Percentiles rank a stretch among this genome's conserved stretches.
These are phyloP conservation scores for Plasmodium ovale DNA, from an alignment of 169 alveolate species.

Conservation along the genomic window DNA sequence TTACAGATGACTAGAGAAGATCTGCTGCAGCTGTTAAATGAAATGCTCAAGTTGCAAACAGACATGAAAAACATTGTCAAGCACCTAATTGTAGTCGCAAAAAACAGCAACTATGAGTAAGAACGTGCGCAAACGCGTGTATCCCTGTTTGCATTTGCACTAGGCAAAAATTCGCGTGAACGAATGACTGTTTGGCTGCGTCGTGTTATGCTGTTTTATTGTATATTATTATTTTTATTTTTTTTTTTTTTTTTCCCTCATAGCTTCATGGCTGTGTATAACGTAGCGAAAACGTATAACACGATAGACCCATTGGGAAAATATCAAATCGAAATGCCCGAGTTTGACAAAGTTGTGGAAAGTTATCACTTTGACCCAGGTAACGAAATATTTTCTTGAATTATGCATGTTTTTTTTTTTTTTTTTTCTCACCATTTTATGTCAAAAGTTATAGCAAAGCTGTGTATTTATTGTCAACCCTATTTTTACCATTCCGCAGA, in stretches of 20 bases:
- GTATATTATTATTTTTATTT: not conserved
- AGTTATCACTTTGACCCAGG: slow-evolving; percentile 74
- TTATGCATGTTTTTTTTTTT: not conserved
- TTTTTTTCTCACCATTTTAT: too few species aligned
- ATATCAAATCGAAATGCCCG: slow-evolving; percentile 76
- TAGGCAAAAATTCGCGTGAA: too few species aligned
- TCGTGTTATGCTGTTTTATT: not conserved
- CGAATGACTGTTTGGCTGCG: too few species aligned
- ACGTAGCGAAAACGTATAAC: slow-evolving; percentile 58
- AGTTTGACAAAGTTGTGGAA: slow-evolving; percentile 75
- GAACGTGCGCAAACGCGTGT: not conserved
- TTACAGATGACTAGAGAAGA: slow-evolving; percentile 80
- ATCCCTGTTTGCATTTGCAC: not conserved
- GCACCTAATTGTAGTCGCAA: slow-evolving; percentile 75
- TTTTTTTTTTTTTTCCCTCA: slow-evolving; percentile 7
- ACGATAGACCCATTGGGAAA: slow-evolving; percentile 73
- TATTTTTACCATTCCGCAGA: slow-evolving; percentile 10
- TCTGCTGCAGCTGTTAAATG: slow-evolving; percentile 78
- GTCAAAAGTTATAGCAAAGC: too few species aligned
- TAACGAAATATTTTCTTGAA: not conserved
- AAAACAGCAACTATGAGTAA: slow-evolving; percentile 68
- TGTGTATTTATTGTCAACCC: not conserved
- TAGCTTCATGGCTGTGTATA: slow-evolving; percentile 69
- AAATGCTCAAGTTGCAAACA: slow-evolving; percentile 83
- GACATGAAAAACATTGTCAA: slow-evolving; percentile 82